Base-by-base conservation (phyloP, 805 yeast genomes). In the Metschnikowia shivogae region DNA sequence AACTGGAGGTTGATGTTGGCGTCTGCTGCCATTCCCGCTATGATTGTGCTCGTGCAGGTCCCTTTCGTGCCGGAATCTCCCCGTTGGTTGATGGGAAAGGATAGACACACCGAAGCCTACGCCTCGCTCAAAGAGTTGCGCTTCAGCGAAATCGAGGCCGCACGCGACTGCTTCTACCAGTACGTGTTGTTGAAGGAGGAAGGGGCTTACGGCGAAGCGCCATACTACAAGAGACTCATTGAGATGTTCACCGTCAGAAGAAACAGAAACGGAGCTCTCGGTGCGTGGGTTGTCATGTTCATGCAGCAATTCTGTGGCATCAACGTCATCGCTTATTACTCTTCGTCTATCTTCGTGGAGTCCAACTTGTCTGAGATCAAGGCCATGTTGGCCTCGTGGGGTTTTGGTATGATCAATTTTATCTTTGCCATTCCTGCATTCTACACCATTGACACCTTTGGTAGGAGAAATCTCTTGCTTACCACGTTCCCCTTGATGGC, bases 291-390 rank as follows among this genome's bases (percentile, higher is more conserved):
- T 52, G 88, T 82, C 48, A 88, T 89, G 81, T 85, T 87, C 60
- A 84, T 84, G 88, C 96, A 88, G 69, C 95, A 88, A 63, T 85
- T 87, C 68, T 88, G 95, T 67, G 96, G 96, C 55, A 80, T 88
- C 62, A 88, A 88, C 59, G 92, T 87, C 43, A 86, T 88, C 65
- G 92, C 95, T 14, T 85, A 86, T 66, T 88, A 86, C 64, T 84
- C 92, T 1, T 82, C 93, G 0, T 73, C 85, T 8, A 87, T 88
- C 46, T 88, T 88, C 66, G 63, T 74, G 19, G 75, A 81, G 46
- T 80, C 89, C 19, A 85, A 84, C 35, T 82, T 84, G 64, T 64
- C 77, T 34, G 79, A 76, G 49, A 71, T 77, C 49, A 72, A 77
- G 47, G 82, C 95, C 0, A 64, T 88, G 59, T 67, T 84, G 54